These are phyloP conservation scores for Wilcoxina mikolae DNA, from an alignment of 495 filamentous ascomycete species.

Conservation along the genomic window DNA sequence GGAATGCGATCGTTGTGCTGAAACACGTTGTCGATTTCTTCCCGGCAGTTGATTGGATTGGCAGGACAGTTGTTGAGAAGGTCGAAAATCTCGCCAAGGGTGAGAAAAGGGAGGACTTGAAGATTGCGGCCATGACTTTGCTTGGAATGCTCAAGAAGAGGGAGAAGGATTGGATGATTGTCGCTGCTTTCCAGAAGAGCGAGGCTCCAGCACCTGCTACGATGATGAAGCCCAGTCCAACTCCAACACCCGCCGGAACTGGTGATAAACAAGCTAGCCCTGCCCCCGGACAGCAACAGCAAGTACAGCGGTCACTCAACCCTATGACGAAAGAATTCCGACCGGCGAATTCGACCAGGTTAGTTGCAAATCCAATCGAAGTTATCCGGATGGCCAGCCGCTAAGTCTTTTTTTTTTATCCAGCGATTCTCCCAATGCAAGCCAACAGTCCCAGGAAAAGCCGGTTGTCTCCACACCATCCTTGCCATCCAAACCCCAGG, in stretches of 20 bases:
- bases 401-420: conserved; percentile 4
- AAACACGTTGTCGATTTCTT: conserved; percentile 65
- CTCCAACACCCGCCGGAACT: conserved; percentile 4
- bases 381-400: conserved; percentile 9
- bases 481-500: conserved; percentile 15
- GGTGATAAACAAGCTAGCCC: not conserved
- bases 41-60: conserved; percentile 81
- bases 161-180: conserved; percentile 69
- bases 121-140: conserved; percentile 73
- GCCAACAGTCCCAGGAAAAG: not conserved
- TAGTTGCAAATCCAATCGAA: conserved; percentile 1
- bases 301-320: not conserved
- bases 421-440: not conserved
- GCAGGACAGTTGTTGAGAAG: conserved; percentile 49
- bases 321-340: not conserved
- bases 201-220: conserved; percentile 23
- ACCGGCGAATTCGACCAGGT: conserved; percentile 2
- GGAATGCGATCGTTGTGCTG: conserved; percentile 84
- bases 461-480: not conserved
- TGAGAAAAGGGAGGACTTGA: conserved; percentile 71
- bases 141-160: conserved; percentile 67
- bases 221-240: conserved; percentile 28
- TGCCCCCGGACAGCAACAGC: conserved; percentile 9
- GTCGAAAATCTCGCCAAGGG: conserved; percentile 52
- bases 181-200: conserved; percentile 25